These are phyloP conservation scores for Pyrenophora graminea DNA, from an alignment of 2,329 filamentous ascomycete genomes.

Conservation along the genomic window DNA sequence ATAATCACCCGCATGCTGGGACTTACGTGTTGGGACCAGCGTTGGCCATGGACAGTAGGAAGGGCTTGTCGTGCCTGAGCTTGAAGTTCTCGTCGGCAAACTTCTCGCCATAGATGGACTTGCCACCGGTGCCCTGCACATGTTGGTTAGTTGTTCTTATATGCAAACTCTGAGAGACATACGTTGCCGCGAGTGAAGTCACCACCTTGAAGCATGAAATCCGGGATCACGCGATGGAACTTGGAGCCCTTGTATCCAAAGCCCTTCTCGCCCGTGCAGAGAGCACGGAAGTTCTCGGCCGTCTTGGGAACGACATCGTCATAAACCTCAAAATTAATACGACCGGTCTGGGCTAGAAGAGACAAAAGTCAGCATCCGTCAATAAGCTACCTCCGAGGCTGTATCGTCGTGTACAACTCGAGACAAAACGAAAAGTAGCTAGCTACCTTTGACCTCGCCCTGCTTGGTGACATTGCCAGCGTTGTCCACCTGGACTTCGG, in stretches of 20 bases:
- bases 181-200: slow-evolving; percentile 94
- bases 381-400: not conserved
- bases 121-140: slow-evolving; percentile 79
- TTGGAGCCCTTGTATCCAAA: slow-evolving; percentile 80
- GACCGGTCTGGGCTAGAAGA: slow-evolving; percentile 68
- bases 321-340: slow-evolving; percentile 89
- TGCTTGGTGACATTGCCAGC: slow-evolving; percentile 55
- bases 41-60: slow-evolving; percentile 93
- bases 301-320: slow-evolving; percentile 88
- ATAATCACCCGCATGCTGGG: not conserved
- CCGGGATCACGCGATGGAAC: slow-evolving; percentile 91
- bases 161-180: slow-evolving; percentile 47
- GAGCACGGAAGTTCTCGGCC: slow-evolving; percentile 78
- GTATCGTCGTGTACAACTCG: slow-evolving; percentile 13
- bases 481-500: slow-evolving; percentile 66
- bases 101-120: slow-evolving; percentile 94
- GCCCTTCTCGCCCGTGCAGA: slow-evolving; percentile 80
- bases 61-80: slow-evolving; percentile 71
- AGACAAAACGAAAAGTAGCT: slow-evolving; percentile 43
- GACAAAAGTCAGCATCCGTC: slow-evolving; percentile 25
- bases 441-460: slow-evolving; percentile 61
- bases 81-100: slow-evolving; percentile 93
- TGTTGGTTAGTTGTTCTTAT: slow-evolving; percentile 23
- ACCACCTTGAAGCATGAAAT: slow-evolving; percentile 96
- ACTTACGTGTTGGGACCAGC: slow-evolving; percentile 86